Conservation (phyloP, 495 filamentous ascomycete species). For the Lasiosphaeriaceae sp. region DNA sequence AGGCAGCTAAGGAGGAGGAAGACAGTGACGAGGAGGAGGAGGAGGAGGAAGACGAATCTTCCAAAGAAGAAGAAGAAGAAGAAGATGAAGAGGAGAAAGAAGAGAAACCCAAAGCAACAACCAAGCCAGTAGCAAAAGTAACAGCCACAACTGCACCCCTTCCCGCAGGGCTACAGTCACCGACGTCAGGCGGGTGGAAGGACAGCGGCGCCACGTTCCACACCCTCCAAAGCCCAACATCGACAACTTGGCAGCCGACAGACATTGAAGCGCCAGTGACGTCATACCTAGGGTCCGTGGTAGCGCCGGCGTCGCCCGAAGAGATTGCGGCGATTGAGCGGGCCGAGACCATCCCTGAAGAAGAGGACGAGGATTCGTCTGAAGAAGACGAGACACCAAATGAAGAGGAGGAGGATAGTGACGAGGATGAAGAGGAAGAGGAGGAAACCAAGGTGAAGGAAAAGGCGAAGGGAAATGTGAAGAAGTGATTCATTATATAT, state of each 20-base stretch:
- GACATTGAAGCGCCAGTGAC: constrained; percentile 33
- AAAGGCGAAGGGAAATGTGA: constrained; percentile 14
- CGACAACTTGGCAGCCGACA: constrained; percentile 42
- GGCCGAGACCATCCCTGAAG: constrained; percentile 35
- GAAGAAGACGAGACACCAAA: constrained; percentile 28
- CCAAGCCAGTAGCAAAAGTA: neutral
- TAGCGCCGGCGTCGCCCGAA: constrained; percentile 27
- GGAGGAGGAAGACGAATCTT: constrained; percentile 3
- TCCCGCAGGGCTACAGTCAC: constrained; percentile 30
- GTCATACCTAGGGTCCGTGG: constrained; percentile 24
- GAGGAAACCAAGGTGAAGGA: constrained; percentile 15
- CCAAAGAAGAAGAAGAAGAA: constrained; percentile 3
- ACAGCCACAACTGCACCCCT: neutral
- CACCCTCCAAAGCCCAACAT: constrained; percentile 42
- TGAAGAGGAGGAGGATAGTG: constrained; percentile 5
- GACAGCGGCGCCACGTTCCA: constrained; percentile 9
- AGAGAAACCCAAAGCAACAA: constrained; percentile 5
- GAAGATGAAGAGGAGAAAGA: constrained; percentile 4
- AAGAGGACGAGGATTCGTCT: constrained; percentile 19
- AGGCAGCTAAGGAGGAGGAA: neutral
- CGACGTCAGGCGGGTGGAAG: constrained; percentile 34
- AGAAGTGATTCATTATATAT: constrained; percentile 4
- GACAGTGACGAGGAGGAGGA: neutral
- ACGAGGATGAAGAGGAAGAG: constrained; percentile 24
- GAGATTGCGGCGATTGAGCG: constrained; percentile 39